These are phyloP conservation scores for Pelargonium nanum DNA, from an alignment of 345 rosid species.

Conservation along the genomic window DNA sequence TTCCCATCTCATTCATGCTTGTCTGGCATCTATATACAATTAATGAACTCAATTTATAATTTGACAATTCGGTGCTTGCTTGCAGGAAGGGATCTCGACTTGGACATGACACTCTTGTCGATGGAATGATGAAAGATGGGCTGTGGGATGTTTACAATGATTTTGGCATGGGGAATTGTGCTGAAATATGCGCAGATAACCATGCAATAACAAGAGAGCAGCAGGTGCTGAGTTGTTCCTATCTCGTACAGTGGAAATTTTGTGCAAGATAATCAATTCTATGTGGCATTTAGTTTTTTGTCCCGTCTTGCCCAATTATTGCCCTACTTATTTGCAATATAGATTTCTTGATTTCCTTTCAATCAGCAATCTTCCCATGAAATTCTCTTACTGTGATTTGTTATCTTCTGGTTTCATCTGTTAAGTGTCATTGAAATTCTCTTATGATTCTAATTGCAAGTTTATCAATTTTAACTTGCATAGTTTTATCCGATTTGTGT, in stretches of 20 bases:
- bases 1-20: conserved; percentile 1
- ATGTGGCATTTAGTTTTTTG: neutral
- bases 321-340: neutral
- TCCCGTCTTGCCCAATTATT: too few species aligned
- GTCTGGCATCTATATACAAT: neutral
- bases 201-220: conserved; percentile 68
- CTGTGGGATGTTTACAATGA: conserved; percentile 93
- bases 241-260: neutral
- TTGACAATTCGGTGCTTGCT: conserved; percentile 17
- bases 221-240: conserved; percentile 36
- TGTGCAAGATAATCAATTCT: neutral
- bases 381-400: neutral
- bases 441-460: neutral
- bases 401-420: neutral
- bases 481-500: conserved; percentile 13
- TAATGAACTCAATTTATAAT: neutral
- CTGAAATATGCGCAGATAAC: conserved; percentile 82
- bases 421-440: neutral
- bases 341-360: neutral
- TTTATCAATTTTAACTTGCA: neutral
- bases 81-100: conserved; percentile 93
- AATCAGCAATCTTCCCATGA: neutral
- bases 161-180: conserved; percentile 92
- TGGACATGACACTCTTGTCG: conserved; percentile 86
- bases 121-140: conserved; percentile 96